Base-by-base conservation (phyloP, 2,329 filamentous ascomycete species). In the Pseudonectria buxi region DNA sequence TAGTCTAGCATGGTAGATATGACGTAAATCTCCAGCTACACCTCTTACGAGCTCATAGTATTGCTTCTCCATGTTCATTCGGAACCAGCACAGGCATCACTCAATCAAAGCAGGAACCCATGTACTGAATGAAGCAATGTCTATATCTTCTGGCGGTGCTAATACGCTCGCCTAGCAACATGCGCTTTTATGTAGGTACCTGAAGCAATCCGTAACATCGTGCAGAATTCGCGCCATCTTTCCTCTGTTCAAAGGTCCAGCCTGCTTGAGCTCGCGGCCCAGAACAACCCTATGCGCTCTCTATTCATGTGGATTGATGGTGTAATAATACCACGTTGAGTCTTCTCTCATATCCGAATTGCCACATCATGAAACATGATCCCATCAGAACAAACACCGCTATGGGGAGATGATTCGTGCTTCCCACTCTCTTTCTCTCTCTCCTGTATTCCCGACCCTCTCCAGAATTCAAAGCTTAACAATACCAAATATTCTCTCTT, bases 221-320 rank as follows among this genome's bases (percentile, higher is more conserved):
- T 50, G 38, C 50, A 41, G 35, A 50, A 38, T 42, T 39, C 45
- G 50, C 50, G 48, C 45, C 50, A 37, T 45, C 44, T 38, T 36
- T 41, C 31, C 15, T 32, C 32, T 47, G 43, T 46, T 22, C 39
- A 41, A 45, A 48, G 49, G 47, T 48, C 41, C 40, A 44, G 50
- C 50, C 47, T 49, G 53, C 51, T 54, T 54, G 49, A 51, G 51
- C 51, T 54, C 51, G 16, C 49, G 51, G 50, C 51, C 51, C 50
- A 45, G 29, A 46, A 33, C 37, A 41, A 45, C 44, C 38, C 42
- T 47, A 54, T 47, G 42, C 51, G 41, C 39, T 43, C 47, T 45
- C 47, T 45, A 40, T 32, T 14, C 30, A 15, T 31, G 40, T 45
- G 49, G 40, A 45, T 39, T 46, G 43, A 45, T 44, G 46, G 47